phyloP scores from a whole-genome alignment of 805 yeast species.

The Candida arabinofermentans region DNA sequence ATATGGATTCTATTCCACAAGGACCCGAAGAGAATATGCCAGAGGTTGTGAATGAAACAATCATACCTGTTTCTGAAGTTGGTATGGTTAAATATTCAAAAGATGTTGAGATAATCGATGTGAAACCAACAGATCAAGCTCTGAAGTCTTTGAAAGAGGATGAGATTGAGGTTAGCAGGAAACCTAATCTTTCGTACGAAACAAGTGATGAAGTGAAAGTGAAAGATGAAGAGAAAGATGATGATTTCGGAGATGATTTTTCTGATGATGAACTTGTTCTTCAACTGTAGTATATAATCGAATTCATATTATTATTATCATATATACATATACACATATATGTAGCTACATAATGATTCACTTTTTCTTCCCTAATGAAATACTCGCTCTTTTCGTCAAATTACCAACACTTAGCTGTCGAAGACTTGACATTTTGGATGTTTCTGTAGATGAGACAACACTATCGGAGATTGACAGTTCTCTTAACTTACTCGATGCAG shows the following conservation, averaged over 20 bases:
- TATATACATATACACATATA: neutral
- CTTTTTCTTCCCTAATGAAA: neutral
- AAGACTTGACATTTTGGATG: neutral
- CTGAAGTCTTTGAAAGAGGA: constrained; percentile 21
- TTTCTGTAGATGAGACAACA: neutral
- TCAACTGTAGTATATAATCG: no score
- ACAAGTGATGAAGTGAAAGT: constrained; percentile 4
- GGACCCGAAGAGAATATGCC: constrained; percentile 83
- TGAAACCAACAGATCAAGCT: constrained; percentile 23
- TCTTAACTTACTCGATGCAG: neutral
- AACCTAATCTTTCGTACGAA: neutral
- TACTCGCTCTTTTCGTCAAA: constrained; percentile 1
- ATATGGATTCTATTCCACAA: constrained; percentile 46
- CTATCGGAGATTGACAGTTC: neutral
- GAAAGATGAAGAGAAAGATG: constrained; percentile 6
- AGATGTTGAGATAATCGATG: constrained; percentile 54
- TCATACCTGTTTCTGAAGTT: constrained; percentile 47
- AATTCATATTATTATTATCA: no score
- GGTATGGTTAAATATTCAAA: constrained; percentile 52
- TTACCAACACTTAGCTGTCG: constrained; percentile 1
- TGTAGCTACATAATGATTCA: neutral
- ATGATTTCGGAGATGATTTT: constrained; percentile 16
- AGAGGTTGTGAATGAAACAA: constrained; percentile 61
- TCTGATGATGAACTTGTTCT: constrained; percentile 20
- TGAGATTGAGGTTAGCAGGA: constrained; percentile 10